These are phyloP conservation scores for Ophioceras dolichostomum DNA, from an alignment of 2,329 filamentous ascomycete genomes.

Conservation along the genomic window DNA sequence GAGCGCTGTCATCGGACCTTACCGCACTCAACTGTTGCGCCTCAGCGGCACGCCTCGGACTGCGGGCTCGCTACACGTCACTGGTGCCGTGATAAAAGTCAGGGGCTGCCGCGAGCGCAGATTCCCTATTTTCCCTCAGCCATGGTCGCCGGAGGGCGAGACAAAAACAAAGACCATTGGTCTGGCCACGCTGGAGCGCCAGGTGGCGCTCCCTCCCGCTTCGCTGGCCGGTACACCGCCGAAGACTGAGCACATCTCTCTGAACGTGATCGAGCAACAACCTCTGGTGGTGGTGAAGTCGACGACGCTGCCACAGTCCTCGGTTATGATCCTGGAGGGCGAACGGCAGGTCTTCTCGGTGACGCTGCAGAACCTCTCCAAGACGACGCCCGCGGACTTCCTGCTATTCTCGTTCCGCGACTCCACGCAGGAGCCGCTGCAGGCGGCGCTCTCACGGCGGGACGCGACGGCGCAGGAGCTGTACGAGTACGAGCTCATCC, in stretches of 20 bases:
- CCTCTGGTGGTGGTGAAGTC: constrained; percentile 66
- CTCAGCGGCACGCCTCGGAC: constrained; percentile 56
- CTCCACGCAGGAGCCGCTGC: constrained; percentile 68
- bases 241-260: constrained; percentile 39
- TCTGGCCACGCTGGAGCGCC: constrained; percentile 34
- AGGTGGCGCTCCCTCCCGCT: constrained; percentile 23
- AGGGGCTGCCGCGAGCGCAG: constrained; percentile 68
- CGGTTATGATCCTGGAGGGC: constrained; percentile 86
- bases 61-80: constrained; percentile 59
- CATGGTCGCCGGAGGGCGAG: constrained; percentile 60
- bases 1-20: constrained; percentile 61
- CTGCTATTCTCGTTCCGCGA: constrained; percentile 83
- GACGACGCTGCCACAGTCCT: constrained; percentile 68
- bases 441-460: constrained; percentile 61
- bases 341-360: constrained; percentile 69
- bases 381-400: constrained; percentile 63
- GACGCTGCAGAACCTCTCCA: constrained; percentile 67
- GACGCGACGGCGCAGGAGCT: constrained; percentile 68
- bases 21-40: constrained; percentile 68
- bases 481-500: constrained; percentile 74
- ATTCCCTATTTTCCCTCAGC: constrained; percentile 71
- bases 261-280: constrained; percentile 70
- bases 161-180: constrained; percentile 69
- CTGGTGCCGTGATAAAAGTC: constrained; percentile 68
- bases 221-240: constrained; percentile 20